These are phyloP conservation scores for Metschnikowia continentalis DNA, from an alignment of 805 yeast species.

Conservation along the genomic window DNA sequence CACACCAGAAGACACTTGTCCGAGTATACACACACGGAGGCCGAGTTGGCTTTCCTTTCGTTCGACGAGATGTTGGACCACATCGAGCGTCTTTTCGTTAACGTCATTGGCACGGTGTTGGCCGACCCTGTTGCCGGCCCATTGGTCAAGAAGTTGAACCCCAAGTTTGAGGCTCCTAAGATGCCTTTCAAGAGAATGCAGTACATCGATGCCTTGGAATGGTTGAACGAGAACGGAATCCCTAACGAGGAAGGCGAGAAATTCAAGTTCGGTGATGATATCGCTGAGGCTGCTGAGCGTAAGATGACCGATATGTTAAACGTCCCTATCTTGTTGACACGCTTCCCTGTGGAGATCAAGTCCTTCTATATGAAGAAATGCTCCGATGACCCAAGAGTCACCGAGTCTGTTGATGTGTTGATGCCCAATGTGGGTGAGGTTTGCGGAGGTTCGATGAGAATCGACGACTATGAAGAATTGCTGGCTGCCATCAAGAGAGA, in stretches of 20 bases:
- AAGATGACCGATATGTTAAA: slow-evolving; percentile 95
- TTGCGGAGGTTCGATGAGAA: slow-evolving; percentile 99
- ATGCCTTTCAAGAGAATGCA: slow-evolving; percentile 89
- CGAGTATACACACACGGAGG: slow-evolving; percentile 96
- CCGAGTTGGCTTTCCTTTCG: slow-evolving; percentile 81
- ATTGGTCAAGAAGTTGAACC: slow-evolving; percentile 86
- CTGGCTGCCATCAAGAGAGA: slow-evolving; percentile 91
- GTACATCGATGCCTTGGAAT: slow-evolving; percentile 84
- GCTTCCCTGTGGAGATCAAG: slow-evolving; percentile 96
- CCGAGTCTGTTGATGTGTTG: slow-evolving; percentile 96
- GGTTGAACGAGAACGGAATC: slow-evolving; percentile 95
- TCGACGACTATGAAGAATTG: slow-evolving; percentile 73
- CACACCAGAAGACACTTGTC: slow-evolving; percentile 97
- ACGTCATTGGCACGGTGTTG: slow-evolving; percentile 66
- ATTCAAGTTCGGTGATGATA: slow-evolving; percentile 97
- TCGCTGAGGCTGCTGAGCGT: slow-evolving; percentile 99
- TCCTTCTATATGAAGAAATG: slow-evolving; percentile 97
- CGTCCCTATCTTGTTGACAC: slow-evolving; percentile 83
- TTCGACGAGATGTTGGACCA: slow-evolving; percentile 86
- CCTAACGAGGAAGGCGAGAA: slow-evolving; percentile 91
- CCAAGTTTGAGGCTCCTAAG: slow-evolving; percentile 76
- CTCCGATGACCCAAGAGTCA: slow-evolving; percentile 84
- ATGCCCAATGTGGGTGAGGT: slow-evolving; percentile 99
- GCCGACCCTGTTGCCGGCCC: slow-evolving; percentile 94
- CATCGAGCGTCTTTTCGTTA: slow-evolving; percentile 73